A percentile compares a stretch with the other conserved stretches of the same genome.
phyloP scores from a whole-genome alignment of 2,329 filamentous ascomycete species.

The Whalleya microplaca region DNA sequence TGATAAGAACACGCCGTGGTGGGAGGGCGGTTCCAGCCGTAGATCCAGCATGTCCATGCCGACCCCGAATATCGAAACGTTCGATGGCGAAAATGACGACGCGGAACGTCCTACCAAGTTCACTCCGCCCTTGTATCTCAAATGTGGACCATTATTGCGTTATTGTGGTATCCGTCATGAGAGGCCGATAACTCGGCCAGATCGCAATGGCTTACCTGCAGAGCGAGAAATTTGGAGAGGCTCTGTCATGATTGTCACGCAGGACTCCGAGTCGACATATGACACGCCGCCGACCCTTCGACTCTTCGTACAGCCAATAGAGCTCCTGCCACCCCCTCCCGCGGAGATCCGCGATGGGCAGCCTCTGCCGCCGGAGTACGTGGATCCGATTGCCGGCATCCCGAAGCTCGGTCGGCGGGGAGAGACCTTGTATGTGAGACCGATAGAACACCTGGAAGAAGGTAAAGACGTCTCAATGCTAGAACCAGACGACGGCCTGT shows the following conservation, averaged over 20 bases:
- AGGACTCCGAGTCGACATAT: constrained; percentile 82
- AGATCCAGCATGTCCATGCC: constrained; percentile 51
- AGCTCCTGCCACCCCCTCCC: constrained; percentile 78
- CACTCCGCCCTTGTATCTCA: constrained; percentile 80
- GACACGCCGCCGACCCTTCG: constrained; percentile 77
- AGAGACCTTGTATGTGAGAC: constrained; percentile 84
- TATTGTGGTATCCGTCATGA: constrained; percentile 83
- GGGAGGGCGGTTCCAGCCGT: constrained; percentile 64
- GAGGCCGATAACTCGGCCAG: constrained; percentile 46
- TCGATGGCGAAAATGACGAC: constrained; percentile 70
- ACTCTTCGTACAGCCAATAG: constrained; percentile 85
- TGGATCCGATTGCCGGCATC: constrained; percentile 87
- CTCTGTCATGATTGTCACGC: constrained; percentile 92
- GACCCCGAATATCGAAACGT: constrained; percentile 63
- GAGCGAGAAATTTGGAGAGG: constrained; percentile 89
- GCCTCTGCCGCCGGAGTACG: constrained; percentile 75
- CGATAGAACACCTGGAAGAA: constrained; percentile 84
- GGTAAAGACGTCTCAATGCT: constrained; percentile 76
- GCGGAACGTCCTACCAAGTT: constrained; percentile 70
- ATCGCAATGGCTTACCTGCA: constrained; percentile 38
- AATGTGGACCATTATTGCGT: constrained; percentile 86
- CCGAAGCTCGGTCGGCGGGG: constrained; percentile 84
- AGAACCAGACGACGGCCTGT: constrained; percentile 82
- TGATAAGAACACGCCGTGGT: constrained; percentile 72
- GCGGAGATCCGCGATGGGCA: constrained; percentile 66